Base-by-base conservation (phyloP, 345 rosid genomes). In the Salix brachista region DNA sequence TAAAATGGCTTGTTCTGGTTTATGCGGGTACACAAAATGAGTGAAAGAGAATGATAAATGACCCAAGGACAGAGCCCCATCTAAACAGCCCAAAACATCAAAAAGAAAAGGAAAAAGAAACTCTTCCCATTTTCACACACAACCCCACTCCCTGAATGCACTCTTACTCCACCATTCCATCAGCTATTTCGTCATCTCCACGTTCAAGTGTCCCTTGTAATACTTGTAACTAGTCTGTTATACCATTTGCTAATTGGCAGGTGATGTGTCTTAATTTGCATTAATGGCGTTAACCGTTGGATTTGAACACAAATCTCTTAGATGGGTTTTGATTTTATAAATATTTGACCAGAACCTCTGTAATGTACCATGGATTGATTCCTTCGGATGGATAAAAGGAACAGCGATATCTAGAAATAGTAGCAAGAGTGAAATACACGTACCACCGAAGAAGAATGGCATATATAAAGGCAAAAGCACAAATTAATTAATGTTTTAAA, bases 161-260 rank as follows among this genome's bases (percentile, higher is more conserved):
- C 82, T 80, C 91, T 89, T 88, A 88, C 91, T 88, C 90, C 78
- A 89, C 89, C 89, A 82, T 84, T 79, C 82, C 94, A 82, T 89
- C 94, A 90, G 68, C 78, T 79, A 78, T 87, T 87, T 81, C 96
- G 93, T 91, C 96, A 91, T 80, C 90, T 58, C 88, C 74, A 89
- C 86, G 90, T 84, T 85, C 80, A 79, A 80, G 73, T 82, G 84
- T 83, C 84, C 84, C 30, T 37, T 78, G 23, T 73, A 58, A 58
- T 75, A 12, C 5, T 17, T 50, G 66, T 73, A 32, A 32, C 34
- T 32, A 11, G 48, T 67, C 18, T 66, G 4, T 56, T 54, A 23
- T 56, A 44, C 68, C 14, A 14, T 36, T 28, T 36, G 18, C 14
- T 56, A 11, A 36, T 60, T 36, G 12, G 11, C 9, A 76, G 69